These are phyloP conservation scores for Lonicera japonica DNA, from an alignment of 129 eudicot species.

Conservation along the genomic window DNA sequence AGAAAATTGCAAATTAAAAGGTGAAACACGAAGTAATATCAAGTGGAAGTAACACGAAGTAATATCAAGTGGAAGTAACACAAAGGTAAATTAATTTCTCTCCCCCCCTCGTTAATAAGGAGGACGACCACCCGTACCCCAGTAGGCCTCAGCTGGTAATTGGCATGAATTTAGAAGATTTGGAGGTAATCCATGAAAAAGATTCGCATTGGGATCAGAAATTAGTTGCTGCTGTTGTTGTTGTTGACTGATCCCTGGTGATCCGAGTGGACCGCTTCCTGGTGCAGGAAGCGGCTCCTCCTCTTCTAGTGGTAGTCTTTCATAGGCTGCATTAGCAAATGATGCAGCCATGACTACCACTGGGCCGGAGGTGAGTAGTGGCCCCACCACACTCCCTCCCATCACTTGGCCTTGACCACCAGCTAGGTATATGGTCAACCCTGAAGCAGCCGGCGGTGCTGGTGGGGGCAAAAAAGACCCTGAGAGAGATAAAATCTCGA, in stretches of 20 bases:
- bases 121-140: constrained; percentile 71
- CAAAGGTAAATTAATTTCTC: constrained; percentile 10
- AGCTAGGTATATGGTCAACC: constrained; percentile 64
- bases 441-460: constrained; percentile 88
- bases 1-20: constrained; percentile 17
- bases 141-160: constrained; percentile 57
- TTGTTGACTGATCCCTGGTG: constrained; percentile 30
- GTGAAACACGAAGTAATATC: constrained; percentile 11
- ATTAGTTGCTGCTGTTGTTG: constrained; percentile 37
- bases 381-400: constrained; percentile 80
- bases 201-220: constrained; percentile 39
- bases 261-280: constrained; percentile 32
- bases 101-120: constrained; percentile 26
- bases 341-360: constrained; percentile 94
- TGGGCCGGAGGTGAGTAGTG: constrained; percentile 69
- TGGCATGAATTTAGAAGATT: constrained; percentile 59
- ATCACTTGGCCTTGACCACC: constrained; percentile 95
- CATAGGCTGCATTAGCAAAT: constrained; percentile 92
- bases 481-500: constrained; percentile 79
- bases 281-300: constrained; percentile 42
- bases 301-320: constrained; percentile 85
- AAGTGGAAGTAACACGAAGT: constrained; percentile 2
- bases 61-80: constrained; percentile 10
- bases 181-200: constrained; percentile 63
- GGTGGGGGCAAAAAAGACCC: constrained; percentile 88